A percentile compares a stretch with the other conserved stretches of the same genome.
Evolutionary conservation across 2,329 filamentous ascomycete species (phyloP).

Genomic region (Stagonosporopsis vannaccii): DNA sequence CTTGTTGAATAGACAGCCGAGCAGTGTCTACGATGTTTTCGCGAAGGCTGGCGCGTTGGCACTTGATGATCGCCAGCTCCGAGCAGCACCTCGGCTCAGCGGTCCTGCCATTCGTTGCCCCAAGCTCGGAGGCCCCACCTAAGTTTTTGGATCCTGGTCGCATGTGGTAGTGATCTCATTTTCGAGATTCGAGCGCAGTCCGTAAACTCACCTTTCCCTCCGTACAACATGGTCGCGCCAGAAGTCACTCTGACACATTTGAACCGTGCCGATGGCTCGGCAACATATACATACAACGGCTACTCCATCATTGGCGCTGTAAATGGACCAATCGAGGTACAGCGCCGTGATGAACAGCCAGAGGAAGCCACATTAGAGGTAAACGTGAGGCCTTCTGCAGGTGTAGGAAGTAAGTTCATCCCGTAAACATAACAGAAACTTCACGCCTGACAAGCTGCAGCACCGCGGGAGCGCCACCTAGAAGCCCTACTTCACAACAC

Average conservation of each 20-base stretch:
- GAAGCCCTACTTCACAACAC: slow-evolving; percentile 78
- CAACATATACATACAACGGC: slow-evolving; percentile 75
- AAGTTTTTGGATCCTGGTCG: slow-evolving; percentile 31
- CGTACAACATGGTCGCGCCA: slow-evolving; percentile 36
- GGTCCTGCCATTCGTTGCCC: slow-evolving; percentile 29
- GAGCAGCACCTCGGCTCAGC: slow-evolving; percentile 29
- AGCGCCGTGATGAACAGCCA: slow-evolving; percentile 85
- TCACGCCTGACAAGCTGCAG: slow-evolving; percentile 17
- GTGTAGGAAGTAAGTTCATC: slow-evolving; percentile 72
- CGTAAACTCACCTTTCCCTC: neutral
- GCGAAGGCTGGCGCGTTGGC: slow-evolving; percentile 12
- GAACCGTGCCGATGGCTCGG: slow-evolving; percentile 79
- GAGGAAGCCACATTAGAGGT: slow-evolving; percentile 93
- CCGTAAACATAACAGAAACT: too few relatives aligned
- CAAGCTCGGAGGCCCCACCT: slow-evolving; percentile 31
- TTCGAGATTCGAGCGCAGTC: slow-evolving; percentile 11
- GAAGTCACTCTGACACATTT: slow-evolving; percentile 56
- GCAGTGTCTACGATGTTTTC: neutral
- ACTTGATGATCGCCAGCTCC: slow-evolving; percentile 15
- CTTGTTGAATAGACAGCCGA: neutral
- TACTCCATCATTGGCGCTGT: slow-evolving; percentile 85
- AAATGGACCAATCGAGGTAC: slow-evolving; percentile 92
- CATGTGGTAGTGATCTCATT: slow-evolving; percentile 19
- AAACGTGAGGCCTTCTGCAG: slow-evolving; percentile 83
- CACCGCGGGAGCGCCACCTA: slow-evolving; percentile 70